These are phyloP conservation scores for Luffa acutangula DNA, from an alignment of 306 rosid genomes.

Conservation along the genomic window DNA sequence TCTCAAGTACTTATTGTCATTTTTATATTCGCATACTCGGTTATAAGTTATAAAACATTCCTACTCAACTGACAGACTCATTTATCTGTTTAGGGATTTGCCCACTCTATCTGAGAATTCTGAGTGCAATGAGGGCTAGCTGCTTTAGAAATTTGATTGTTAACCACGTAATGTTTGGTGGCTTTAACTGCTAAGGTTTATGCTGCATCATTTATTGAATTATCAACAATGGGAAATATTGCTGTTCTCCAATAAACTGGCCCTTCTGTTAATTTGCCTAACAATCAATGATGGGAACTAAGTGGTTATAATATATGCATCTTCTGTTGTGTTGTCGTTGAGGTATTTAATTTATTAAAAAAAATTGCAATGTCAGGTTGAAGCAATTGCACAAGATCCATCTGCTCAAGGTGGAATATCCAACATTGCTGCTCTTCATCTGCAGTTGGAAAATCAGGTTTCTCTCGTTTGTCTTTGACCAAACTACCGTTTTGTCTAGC, in stretches of 20 bases:
- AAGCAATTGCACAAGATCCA: constrained; percentile 68
- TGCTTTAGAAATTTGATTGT: neutral
- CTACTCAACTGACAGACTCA: neutral
- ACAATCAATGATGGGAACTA: neutral
- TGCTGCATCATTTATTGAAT: neutral
- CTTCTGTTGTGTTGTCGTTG: neutral
- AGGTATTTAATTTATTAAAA: neutral
- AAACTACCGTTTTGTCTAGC: neutral
- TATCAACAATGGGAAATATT: neutral
- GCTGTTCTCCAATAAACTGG: neutral
- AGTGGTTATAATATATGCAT: neutral
- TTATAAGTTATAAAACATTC: neutral
- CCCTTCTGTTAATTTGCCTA: neutral
- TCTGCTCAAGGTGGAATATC: constrained; percentile 63
- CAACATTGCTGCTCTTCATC: constrained; percentile 59
- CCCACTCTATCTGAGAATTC: neutral
- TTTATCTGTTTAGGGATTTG: neutral
- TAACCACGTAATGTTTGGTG: neutral
- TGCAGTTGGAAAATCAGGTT: constrained; percentile 79
- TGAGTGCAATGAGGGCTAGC: neutral
- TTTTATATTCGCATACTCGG: neutral
- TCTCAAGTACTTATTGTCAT: neutral
- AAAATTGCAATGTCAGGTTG: constrained; percentile 47
- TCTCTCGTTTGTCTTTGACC: neutral
- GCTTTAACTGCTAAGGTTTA: neutral